A percentile compares a stretch with the other conserved stretches of the same genome.
Evolutionary conservation across 352 stramenopile species (phyloP).

Genomic region (Phytophthora cryptogea): DNA sequence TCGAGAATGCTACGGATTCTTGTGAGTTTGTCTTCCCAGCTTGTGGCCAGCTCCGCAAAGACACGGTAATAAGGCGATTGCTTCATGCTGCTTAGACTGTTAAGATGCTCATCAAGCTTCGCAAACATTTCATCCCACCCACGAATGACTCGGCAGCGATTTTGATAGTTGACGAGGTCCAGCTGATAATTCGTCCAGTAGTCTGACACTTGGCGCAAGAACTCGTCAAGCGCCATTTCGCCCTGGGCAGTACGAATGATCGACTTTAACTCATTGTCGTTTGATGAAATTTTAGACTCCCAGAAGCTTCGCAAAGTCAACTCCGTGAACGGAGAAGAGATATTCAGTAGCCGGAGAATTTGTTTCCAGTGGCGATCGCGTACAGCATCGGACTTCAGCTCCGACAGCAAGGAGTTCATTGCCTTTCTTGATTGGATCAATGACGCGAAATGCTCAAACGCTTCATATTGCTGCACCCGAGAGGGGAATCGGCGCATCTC

Average conservation of each 20-base stretch:
- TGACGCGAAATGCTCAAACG: constrained; percentile 95
- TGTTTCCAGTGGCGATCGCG: constrained; percentile 99
- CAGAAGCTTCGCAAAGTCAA: constrained; percentile 98
- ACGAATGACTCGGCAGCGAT: constrained; percentile 96
- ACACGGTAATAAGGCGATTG: constrained; percentile 98
- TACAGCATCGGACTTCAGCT: constrained; percentile 99
- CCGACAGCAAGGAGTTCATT: constrained; percentile 94
- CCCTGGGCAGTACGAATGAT: constrained; percentile 98
- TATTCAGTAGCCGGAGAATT: constrained; percentile 94
- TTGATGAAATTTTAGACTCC: constrained; percentile 92
- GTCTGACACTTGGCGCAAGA: constrained; percentile 94
- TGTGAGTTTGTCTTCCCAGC: constrained; percentile 98
- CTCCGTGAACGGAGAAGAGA: constrained; percentile 93
- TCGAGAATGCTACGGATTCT: constrained; percentile 97
- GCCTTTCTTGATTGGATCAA: constrained; percentile 93
- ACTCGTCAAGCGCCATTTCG: constrained; percentile 99
- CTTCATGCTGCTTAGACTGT: constrained; percentile 98
- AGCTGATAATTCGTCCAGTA: constrained; percentile 92
- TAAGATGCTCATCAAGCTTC: constrained; percentile 99
- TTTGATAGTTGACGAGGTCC: constrained; percentile 93
- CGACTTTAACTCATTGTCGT: constrained; percentile 96
- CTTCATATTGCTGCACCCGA: constrained; percentile 98
- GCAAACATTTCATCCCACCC: constrained; percentile 99
- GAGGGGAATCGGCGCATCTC: constrained; percentile 96
- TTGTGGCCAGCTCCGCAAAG: constrained; percentile 97